Conservation (phyloP, 352 stramenopile species). For the Blastocystis sp. region DNA sequence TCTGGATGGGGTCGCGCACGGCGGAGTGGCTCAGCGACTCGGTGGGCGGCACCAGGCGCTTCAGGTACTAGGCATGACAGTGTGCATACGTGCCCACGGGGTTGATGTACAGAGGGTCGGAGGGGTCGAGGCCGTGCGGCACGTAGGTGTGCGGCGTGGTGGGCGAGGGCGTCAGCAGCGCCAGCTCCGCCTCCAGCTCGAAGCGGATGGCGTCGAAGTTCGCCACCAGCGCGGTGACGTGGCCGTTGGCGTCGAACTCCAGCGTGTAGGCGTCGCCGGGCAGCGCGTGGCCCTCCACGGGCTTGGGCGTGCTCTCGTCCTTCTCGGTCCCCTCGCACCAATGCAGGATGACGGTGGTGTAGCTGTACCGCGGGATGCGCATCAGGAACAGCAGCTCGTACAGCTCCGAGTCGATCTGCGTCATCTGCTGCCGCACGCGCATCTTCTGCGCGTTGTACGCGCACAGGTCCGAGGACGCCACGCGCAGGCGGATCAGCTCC, state of each 20-base stretch:
- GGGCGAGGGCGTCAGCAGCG: slow-evolving; percentile 3
- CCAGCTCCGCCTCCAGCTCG: slow-evolving; percentile 2
- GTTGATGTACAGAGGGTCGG: slow-evolving; percentile 7
- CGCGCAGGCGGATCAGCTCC: neutral
- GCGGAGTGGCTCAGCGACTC: slow-evolving; percentile 19
- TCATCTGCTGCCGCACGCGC: slow-evolving; percentile 43
- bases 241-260: slow-evolving; percentile 43
- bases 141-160: neutral
- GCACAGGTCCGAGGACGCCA: slow-evolving; percentile 16
- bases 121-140: neutral
- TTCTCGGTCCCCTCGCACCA: slow-evolving; percentile 42
- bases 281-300: slow-evolving; percentile 35
- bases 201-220: slow-evolving; percentile 8
- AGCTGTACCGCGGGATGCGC: slow-evolving; percentile 14
- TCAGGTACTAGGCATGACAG: slow-evolving; percentile 18
- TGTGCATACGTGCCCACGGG: neutral
- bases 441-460: slow-evolving; percentile 49
- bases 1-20: slow-evolving; percentile 8
- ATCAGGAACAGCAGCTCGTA: slow-evolving; percentile 29
- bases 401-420: slow-evolving; percentile 11
- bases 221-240: neutral
- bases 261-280: slow-evolving; percentile 26
- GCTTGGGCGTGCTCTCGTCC: neutral
- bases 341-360: slow-evolving; percentile 33
- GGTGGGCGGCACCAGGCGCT: neutral